phyloP scores from a whole-genome alignment of 805 yeast genomes.

The Sporopachydermia lactativora region DNA sequence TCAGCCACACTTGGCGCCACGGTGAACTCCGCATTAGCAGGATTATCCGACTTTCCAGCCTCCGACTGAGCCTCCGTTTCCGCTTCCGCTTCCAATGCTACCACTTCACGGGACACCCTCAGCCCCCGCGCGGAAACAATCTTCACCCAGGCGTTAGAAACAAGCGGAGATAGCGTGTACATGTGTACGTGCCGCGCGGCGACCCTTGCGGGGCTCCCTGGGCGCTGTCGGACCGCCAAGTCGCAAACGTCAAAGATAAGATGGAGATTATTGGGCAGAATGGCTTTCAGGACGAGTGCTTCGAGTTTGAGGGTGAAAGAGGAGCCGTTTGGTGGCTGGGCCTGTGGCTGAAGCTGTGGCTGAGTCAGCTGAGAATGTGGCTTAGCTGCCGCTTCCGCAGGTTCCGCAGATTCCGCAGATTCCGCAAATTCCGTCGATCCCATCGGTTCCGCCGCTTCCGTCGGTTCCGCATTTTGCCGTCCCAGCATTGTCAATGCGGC shows the following conservation, averaged over 20 bases:
- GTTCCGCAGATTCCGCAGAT: slow-evolving; percentile 21
- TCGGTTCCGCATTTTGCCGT: background rate
- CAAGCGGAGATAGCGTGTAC: slow-evolving; percentile 37
- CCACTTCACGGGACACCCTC: slow-evolving; percentile 10
- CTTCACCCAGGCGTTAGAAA: slow-evolving; percentile 22
- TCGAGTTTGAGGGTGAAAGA: slow-evolving; percentile 3
- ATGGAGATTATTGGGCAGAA: slow-evolving; percentile 33
- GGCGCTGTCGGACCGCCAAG: slow-evolving; percentile 16
- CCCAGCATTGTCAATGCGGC: background rate
- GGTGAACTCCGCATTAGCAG: no score
- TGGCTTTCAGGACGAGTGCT: slow-evolving; percentile 23
- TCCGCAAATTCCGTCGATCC: slow-evolving; percentile 20
- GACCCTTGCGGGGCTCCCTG: slow-evolving; percentile 17
- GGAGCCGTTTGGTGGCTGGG: background rate
- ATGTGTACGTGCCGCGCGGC: slow-evolving; percentile 26
- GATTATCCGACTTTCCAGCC: no score
- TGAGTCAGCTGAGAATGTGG: background rate
- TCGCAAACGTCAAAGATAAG: slow-evolving; percentile 31
- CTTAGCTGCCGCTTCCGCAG: background rate
- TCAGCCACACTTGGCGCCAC: background rate
- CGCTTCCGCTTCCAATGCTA: background rate
- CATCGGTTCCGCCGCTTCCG: background rate
- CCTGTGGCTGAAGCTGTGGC: background rate
- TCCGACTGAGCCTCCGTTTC: background rate
- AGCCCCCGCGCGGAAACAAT: slow-evolving; percentile 16